A percentile compares a stretch with the other conserved stretches of the same genome.
Evolutionary conservation across 441 rosid species (phyloP).

Genomic region (Populus trichocarpa): DNA sequence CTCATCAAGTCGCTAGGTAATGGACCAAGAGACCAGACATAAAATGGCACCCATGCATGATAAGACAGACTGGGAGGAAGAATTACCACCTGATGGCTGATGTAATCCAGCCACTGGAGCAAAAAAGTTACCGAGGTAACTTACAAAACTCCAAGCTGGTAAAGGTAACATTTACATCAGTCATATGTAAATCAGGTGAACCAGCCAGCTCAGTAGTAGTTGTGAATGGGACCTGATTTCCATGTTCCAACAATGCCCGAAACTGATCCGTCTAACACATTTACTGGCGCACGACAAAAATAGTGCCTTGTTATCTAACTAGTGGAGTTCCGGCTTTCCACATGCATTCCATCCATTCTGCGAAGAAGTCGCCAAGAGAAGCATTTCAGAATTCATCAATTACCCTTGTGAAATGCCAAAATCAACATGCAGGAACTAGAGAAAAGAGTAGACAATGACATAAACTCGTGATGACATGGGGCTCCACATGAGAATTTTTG

Average conservation of each 20-base stretch:
- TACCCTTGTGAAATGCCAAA: neutral
- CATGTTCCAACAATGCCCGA: neutral
- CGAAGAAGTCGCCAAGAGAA: neutral
- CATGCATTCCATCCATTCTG: neutral
- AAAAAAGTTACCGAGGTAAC: neutral
- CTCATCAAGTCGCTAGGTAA: no score
- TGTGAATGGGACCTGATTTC: neutral
- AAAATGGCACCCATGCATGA: no score
- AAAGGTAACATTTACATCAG: no score
- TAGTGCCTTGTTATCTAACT: neutral
- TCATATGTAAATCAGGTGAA: neutral
- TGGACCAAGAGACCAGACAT: no score
- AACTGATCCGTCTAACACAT: neutral
- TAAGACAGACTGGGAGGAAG: no score
- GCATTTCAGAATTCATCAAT: neutral
- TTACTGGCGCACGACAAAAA: neutral
- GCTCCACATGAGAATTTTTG: neutral
- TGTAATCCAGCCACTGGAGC: neutral
- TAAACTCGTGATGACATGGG: neutral
- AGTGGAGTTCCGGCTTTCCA: neutral
- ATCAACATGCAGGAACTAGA: neutral
- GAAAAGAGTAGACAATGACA: neutral
- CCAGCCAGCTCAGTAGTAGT: no score
- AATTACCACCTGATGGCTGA: neutral
- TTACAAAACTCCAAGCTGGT: no score